These are phyloP conservation scores for Calonectria ilicicola DNA, from an alignment of 2,329 filamentous ascomycete species.

Conservation along the genomic window DNA sequence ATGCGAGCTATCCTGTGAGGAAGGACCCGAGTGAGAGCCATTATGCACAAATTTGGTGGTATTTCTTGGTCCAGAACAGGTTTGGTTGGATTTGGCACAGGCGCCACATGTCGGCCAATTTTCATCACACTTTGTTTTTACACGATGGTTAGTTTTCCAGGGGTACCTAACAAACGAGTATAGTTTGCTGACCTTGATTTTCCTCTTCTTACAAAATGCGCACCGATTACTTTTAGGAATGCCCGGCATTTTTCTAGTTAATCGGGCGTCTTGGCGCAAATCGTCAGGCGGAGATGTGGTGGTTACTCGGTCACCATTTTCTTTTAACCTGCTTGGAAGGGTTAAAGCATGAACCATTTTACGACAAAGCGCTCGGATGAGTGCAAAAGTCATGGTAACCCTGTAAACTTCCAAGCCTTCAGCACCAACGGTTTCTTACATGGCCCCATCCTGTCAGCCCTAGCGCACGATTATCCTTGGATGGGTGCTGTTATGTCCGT, in stretches of 20 bases:
- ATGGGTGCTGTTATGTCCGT: background rate
- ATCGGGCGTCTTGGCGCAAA: background rate
- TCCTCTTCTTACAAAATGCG: background rate
- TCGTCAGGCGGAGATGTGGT: background rate
- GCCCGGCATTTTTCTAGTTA: background rate
- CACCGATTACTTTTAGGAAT: background rate
- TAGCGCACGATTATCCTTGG: background rate
- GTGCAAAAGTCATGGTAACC: background rate
- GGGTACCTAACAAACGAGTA: background rate
- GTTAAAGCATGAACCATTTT: background rate
- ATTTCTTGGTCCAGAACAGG: background rate
- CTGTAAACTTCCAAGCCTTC: background rate
- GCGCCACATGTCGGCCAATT: slow-evolving; percentile 2
- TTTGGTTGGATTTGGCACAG: background rate
- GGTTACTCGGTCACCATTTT: background rate
- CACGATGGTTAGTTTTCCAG: background rate
- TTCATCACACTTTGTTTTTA: background rate
- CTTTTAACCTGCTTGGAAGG: background rate
- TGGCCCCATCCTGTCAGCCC: background rate
- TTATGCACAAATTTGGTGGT: slow-evolving; percentile 1
- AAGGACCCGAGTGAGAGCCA: background rate
- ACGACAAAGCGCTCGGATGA: background rate
- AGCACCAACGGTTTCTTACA: background rate
- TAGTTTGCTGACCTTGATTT: background rate
- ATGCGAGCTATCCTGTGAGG: background rate